A percentile compares a stretch with the other conserved stretches of the same genome.
These are phyloP conservation scores for Coemansia sp. DNA, from an alignment of 192 early-diverging fungal genomes.

Conservation along the genomic window DNA sequence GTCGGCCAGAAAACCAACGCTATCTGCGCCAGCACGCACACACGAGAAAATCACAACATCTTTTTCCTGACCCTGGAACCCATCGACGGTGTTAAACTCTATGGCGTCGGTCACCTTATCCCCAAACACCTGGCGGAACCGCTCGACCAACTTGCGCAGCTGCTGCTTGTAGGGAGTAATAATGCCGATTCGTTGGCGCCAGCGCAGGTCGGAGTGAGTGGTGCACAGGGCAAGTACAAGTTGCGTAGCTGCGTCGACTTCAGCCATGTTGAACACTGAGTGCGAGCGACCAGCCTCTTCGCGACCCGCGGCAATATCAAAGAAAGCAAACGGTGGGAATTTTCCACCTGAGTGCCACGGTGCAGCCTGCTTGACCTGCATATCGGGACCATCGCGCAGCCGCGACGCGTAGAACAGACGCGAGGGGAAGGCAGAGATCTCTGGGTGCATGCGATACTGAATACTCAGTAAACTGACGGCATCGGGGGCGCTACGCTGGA, in stretches of 20 bases:
- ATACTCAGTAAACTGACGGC: conserved; percentile 80
- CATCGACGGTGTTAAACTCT: conserved; percentile 95
- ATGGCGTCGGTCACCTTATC: conserved; percentile 61
- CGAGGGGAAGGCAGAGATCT: conserved; percentile 80
- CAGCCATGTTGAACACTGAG: conserved; percentile 77
- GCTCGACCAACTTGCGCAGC: conserved; percentile 62
- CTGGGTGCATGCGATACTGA: conserved; percentile 97
- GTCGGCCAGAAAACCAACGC: conserved; percentile 84
- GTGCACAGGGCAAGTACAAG: conserved; percentile 65
- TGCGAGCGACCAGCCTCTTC: conserved; percentile 57
- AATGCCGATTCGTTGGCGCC: conserved; percentile 74
- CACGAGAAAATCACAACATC: conserved; percentile 96
- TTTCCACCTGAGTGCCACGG: conserved; percentile 64
- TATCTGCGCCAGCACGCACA: conserved; percentile 68
- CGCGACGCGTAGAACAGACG: conserved; percentile 73
- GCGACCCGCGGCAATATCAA: conserved; percentile 60
- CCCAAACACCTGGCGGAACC: conserved; percentile 68
- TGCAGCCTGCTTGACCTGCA: conserved; percentile 60
- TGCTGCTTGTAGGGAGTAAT: conserved; percentile 96
- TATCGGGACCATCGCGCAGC: conserved; percentile 72
- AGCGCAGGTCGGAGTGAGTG: conserved; percentile 56
- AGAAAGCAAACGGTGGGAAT: conserved; percentile 78
- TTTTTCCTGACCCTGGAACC: conserved; percentile 97
- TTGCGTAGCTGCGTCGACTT: conserved; percentile 69
- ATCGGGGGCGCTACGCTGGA: conserved; percentile 66